phyloP scores from a whole-genome alignment of 331 rosid species.

The Erythrophleum ivorense region DNA sequence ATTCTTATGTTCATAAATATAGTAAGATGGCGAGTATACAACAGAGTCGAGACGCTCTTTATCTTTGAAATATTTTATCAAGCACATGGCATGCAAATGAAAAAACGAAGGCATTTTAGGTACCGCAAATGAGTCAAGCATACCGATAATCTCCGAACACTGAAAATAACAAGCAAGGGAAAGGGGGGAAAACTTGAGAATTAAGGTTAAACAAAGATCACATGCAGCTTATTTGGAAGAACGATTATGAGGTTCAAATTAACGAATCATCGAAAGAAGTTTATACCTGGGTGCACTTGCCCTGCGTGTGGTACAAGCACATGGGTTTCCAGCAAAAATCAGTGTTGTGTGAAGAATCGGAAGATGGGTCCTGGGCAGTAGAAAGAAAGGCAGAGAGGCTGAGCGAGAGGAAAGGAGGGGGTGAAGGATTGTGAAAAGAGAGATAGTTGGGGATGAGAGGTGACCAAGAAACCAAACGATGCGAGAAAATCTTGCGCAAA shows the following conservation, averaged over 20 bases:
- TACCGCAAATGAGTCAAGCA: neutral
- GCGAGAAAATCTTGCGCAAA: conserved; percentile 43
- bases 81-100: conserved; percentile 37
- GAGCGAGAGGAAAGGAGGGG: conserved; percentile 41
- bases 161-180: neutral
- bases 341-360: conserved; percentile 7
- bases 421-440: conserved; percentile 28
- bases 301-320: conserved; percentile 89
- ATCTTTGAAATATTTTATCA: conserved; percentile 37
- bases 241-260: conserved; percentile 6
- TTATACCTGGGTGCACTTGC: conserved; percentile 71
- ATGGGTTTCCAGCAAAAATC: conserved; percentile 66
- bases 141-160: neutral
- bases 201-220: conserved; percentile 2
- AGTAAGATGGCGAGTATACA: neutral
- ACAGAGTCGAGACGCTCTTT: neutral
- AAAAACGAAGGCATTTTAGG: neutral
- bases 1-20: neutral
- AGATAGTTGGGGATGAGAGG: conserved; percentile 34
- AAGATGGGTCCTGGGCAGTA: conserved; percentile 42
- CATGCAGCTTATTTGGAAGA: neutral
- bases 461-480: conserved; percentile 35
- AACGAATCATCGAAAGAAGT: conserved; percentile 17
- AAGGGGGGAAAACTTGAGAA: neutral
- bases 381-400: conserved; percentile 53